Evolutionary conservation across 2,329 filamentous ascomycete genomes (phyloP).

Genomic region (Alternaria brassicae): DNA sequence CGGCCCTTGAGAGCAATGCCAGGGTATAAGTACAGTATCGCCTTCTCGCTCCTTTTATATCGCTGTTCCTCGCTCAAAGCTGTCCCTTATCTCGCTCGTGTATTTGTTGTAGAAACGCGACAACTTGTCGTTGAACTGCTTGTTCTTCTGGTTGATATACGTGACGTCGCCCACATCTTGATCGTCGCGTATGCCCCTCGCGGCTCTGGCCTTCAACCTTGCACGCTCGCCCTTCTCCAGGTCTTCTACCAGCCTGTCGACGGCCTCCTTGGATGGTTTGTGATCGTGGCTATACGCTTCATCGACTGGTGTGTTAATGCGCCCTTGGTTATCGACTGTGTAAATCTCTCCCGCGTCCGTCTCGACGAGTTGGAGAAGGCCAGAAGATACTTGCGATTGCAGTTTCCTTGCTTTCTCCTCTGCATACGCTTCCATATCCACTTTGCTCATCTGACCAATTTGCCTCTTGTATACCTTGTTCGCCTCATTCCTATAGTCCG

Average conservation of each 20-base stretch:
- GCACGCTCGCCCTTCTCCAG: slow-evolving; percentile 87
- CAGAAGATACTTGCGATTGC: slow-evolving; percentile 81
- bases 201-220: slow-evolving; percentile 82
- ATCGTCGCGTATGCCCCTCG: slow-evolving; percentile 74
- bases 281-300: slow-evolving; percentile 82
- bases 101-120: slow-evolving; percentile 98
- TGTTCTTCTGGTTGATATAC: slow-evolving; percentile 99
- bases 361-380: slow-evolving; percentile 91
- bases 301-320: slow-evolving; percentile 89
- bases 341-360: slow-evolving; percentile 89
- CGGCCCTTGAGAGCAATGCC: slow-evolving; percentile 12
- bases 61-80: slow-evolving; percentile 96
- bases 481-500: slow-evolving; percentile 86
- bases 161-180: slow-evolving; percentile 86
- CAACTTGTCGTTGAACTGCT: slow-evolving; percentile 99
- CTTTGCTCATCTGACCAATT: slow-evolving; percentile 74
- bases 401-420: slow-evolving; percentile 84
- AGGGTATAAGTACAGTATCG: slow-evolving; percentile 35
- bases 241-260: slow-evolving; percentile 87
- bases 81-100: slow-evolving; percentile 94
- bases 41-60: slow-evolving; percentile 61
- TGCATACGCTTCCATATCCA: slow-evolving; percentile 82
- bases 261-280: slow-evolving; percentile 83
- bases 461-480: slow-evolving; percentile 95
- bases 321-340: slow-evolving; percentile 88